Evolutionary conservation across 2,329 filamentous ascomycete genomes (phyloP).

Genomic region (Exophiala lecanii-corni): DNA sequence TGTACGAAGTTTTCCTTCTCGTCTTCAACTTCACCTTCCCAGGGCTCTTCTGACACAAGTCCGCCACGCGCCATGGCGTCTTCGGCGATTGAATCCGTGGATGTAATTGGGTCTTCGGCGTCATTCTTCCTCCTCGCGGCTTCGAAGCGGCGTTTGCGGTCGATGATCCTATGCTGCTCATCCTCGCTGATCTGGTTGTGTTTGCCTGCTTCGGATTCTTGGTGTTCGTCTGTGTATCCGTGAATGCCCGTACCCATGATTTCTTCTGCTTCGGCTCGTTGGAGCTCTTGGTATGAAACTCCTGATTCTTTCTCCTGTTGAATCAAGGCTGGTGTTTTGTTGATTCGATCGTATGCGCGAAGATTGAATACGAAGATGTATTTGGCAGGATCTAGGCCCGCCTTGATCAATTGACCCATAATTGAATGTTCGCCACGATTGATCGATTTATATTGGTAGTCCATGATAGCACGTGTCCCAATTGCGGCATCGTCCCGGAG

Average conservation of each 20-base stretch:
- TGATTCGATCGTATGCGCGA: constrained; percentile 85
- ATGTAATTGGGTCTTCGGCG: constrained; percentile 45
- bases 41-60: constrained; percentile 63
- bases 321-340: constrained; percentile 69
- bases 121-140: constrained; percentile 37
- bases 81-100: constrained; percentile 60
- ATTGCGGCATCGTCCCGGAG: constrained; percentile 75
- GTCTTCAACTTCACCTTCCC: constrained; percentile 68
- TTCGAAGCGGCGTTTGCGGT: constrained; percentile 44
- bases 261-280: constrained; percentile 82
- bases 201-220: constrained; percentile 22
- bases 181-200: constrained; percentile 30
- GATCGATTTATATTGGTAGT: constrained; percentile 97
- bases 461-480: constrained; percentile 92
- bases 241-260: constrained; percentile 75
- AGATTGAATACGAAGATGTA: constrained; percentile 94
- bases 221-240: constrained; percentile 43
- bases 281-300: constrained; percentile 78
- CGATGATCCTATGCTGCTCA: constrained; percentile 40
- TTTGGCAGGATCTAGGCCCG: constrained; percentile 39
- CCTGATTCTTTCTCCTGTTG: constrained; percentile 76
- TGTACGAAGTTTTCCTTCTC: constrained; percentile 79
- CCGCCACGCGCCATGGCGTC: constrained; percentile 72
- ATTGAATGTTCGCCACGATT: constrained; percentile 89
- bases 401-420: constrained; percentile 63